Conservation (phyloP, 2,329 filamentous ascomycete genomes). For the Trichoderma asperellum region DNA sequence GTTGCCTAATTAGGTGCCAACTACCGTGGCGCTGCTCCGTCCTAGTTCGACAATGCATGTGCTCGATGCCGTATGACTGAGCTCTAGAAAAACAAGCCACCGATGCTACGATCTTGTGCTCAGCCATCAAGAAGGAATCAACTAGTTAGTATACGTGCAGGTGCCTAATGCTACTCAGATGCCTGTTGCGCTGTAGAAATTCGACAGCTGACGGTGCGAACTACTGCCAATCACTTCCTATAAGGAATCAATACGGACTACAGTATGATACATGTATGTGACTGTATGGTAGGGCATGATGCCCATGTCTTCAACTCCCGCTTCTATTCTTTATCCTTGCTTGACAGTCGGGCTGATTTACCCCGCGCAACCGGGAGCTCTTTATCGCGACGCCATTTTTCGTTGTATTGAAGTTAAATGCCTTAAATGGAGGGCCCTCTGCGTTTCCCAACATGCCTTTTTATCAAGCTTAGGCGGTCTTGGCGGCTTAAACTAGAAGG, state of each 20-base stretch:
- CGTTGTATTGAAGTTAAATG: not conserved
- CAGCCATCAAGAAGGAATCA: not conserved
- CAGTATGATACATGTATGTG: too few species aligned
- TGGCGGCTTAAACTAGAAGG: constrained; percentile 22
- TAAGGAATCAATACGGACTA: not conserved
- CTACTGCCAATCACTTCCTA: not conserved
- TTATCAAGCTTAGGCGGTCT: constrained; percentile 22
- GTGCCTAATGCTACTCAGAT: not conserved
- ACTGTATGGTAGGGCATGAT: not conserved
- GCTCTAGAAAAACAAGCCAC: not conserved
- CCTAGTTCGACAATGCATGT: not conserved
- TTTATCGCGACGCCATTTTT: constrained; percentile 1
- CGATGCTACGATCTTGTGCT: not conserved
- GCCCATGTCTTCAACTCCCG: not conserved
- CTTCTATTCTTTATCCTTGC: not conserved
- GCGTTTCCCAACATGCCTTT: not conserved
- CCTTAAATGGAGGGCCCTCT: not conserved
- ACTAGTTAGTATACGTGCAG: not conserved
- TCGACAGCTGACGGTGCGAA: not conserved
- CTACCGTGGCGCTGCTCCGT: not conserved
- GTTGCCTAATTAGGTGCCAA: constrained; percentile 25
- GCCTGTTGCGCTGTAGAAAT: not conserved
- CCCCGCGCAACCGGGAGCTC: constrained; percentile 8
- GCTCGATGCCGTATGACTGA: not conserved
- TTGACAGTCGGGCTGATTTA: not conserved